phyloP scores from a whole-genome alignment of 345 rosid species.

The Angophora floribunda region DNA sequence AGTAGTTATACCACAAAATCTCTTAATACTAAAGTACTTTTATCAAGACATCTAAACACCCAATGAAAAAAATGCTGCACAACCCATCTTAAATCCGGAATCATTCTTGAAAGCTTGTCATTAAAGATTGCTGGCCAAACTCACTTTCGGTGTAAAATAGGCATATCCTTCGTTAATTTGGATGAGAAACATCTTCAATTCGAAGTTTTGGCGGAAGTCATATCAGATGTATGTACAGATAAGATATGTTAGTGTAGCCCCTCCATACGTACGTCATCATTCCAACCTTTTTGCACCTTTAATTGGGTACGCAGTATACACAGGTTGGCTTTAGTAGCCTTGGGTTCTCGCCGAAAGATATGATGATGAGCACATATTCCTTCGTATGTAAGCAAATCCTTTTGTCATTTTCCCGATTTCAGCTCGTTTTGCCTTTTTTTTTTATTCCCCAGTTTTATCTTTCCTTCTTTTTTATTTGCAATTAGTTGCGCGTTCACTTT shows the following conservation, averaged over 20 bases:
- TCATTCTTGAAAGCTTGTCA: not conserved
- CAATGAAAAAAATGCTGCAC: not conserved
- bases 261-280: not conserved
- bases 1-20: no score
- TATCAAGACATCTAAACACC: not conserved
- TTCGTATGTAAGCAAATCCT: not conserved
- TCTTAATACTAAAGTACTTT: not conserved
- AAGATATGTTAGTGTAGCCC: not conserved
- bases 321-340: not conserved
- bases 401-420: not conserved
- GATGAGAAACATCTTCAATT: not conserved
- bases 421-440: not conserved
- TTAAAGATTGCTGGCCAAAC: not conserved
- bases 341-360: not conserved
- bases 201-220: not conserved
- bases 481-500: not conserved
- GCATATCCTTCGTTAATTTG: not conserved
- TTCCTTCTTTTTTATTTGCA: not conserved
- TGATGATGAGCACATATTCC: not conserved
- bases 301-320: not conserved
- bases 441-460: not conserved
- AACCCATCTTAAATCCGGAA: not conserved
- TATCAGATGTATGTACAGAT: not conserved
- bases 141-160: not conserved
- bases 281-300: not conserved